Base-by-base conservation (phyloP, 2,329 filamentous ascomycete genomes). In the Alternaria metachromatica region DNA sequence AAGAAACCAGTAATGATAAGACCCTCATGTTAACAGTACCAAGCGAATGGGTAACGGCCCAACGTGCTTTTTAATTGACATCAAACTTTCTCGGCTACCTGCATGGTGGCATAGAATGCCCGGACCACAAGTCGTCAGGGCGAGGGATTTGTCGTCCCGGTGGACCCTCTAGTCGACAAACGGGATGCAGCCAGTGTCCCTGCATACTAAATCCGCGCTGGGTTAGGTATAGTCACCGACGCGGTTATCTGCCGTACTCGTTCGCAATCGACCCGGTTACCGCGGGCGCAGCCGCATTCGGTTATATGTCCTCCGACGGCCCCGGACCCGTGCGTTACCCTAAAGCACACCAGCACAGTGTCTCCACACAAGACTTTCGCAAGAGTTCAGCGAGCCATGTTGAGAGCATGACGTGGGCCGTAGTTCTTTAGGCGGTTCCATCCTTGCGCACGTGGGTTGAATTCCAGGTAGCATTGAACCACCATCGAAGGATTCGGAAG, bases 1-100 rank as follows among this genome's bases (percentile, higher is more conserved):
- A 63, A 15, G 63, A 61, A 18, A 68, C 55, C 18, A 69, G 58
- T 5, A 70, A 11, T 45, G 59, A 59, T 20, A 69, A 58, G 33
- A 64, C 51, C 28, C 58, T 63, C 70, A 72, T 71, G 48, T 48
- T 61, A 41, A 28, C 56, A n/a, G 55, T 62, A 58, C 50, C 41
- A 50, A 45, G 28, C 49, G 18, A 48, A 58, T 55, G 54, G 51
- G 23, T 23, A 50, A 58, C 46, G 55, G 57, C 25, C 28, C 45
- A 51, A 46, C 53, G 13, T 21, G 41, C 37, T 45, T 55, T 58
- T 65, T 55, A 50, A 60, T 58, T 60, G 44, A 45, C 28, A 33
- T 30, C 26, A 25, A 59, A 25, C 33, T 57, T 50, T 33, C 45
- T 12, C 58, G 43, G 58, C 46, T 26, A 45, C 23, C 7, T 51